Conservation (phyloP, 768 basidiomycete genomes). For the Strobilomyces echinocephalus region DNA sequence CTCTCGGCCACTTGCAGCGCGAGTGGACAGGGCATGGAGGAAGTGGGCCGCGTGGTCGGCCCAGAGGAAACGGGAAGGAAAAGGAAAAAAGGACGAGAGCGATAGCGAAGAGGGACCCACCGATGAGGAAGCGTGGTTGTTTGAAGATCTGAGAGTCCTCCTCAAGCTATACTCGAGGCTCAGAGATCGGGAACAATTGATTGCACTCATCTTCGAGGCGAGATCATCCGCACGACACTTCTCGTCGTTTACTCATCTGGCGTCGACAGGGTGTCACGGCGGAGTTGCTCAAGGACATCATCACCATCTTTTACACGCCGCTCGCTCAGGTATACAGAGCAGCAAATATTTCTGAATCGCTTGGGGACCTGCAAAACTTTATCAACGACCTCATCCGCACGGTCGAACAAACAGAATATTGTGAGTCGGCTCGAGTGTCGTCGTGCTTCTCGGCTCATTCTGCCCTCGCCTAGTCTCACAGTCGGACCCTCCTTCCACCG, state of each 20-base stretch:
- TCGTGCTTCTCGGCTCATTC: slow-evolving; percentile 1
- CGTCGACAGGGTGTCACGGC: slow-evolving; percentile 78
- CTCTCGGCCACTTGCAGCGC: slow-evolving; percentile 72
- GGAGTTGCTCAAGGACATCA: slow-evolving; percentile 94
- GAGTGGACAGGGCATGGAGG: slow-evolving; percentile 70
- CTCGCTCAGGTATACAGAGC: slow-evolving; percentile 96
- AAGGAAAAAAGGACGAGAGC: slow-evolving; percentile 35
- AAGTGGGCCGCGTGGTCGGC: slow-evolving; percentile 75
- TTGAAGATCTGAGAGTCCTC: slow-evolving; percentile 84
- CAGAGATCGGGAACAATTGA: slow-evolving; percentile 85
- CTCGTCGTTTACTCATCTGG: slow-evolving; percentile 1
- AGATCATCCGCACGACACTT: slow-evolving; percentile 13
- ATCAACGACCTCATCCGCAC: slow-evolving; percentile 93
- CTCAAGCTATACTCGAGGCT: slow-evolving; percentile 73
- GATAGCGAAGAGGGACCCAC: slow-evolving; percentile 92
- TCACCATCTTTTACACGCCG: slow-evolving; percentile 97
- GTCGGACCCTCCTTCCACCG: slow-evolving; percentile 79
- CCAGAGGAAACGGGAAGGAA: slow-evolving; percentile 48
- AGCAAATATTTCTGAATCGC: slow-evolving; percentile 92
- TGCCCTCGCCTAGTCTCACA: slow-evolving; percentile 54
- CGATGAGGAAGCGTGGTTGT: slow-evolving; percentile 95
- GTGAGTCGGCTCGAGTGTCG: slow-evolving; percentile 43
- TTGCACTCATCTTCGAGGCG: slow-evolving; percentile 93
- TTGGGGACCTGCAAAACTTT: slow-evolving; percentile 89
- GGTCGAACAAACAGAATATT: slow-evolving; percentile 85